Evolutionary conservation across 345 rosid species (phyloP).

Genomic region (Brassica napus): DNA sequence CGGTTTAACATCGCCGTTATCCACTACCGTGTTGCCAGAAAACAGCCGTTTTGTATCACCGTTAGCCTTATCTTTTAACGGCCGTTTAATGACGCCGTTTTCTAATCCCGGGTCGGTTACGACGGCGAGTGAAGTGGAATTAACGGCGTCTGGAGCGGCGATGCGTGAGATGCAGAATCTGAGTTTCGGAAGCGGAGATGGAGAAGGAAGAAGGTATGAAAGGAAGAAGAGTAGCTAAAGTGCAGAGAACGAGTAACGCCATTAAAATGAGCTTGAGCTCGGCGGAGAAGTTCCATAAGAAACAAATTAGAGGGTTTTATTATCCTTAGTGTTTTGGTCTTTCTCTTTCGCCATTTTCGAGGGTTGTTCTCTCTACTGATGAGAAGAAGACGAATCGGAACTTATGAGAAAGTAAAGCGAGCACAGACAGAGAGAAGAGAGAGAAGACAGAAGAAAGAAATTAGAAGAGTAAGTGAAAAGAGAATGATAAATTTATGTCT

Average conservation of each 20-base stretch:
- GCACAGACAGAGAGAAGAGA: conserved; percentile 13
- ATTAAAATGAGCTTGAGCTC: conserved; percentile 66
- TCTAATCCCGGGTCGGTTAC: conserved; percentile 20
- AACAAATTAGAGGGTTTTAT: conserved; percentile 53
- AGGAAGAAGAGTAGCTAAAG: conserved; percentile 65
- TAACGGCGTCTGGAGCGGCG: conserved; percentile 38
- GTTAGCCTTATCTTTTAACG: conserved; percentile 38
- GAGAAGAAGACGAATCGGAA: conserved; percentile 14
- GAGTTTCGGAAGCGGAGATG: conserved; percentile 71
- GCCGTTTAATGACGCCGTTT: conserved; percentile 43
- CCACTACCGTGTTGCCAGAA: conserved; percentile 35
- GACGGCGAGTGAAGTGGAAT: conserved; percentile 36
- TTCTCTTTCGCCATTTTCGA: conserved; percentile 53
- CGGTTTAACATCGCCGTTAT: conserved; percentile 50
- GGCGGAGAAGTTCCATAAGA: conserved; percentile 68
- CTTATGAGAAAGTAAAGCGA: conserved; percentile 23
- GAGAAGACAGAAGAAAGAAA: not conserved
- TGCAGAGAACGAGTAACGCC: conserved; percentile 67
- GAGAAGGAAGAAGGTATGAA: conserved; percentile 72
- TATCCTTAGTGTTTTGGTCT: conserved; percentile 45
- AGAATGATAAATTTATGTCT: not conserved
- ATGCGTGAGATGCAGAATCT: conserved; percentile 73
- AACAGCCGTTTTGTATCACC: conserved; percentile 54
- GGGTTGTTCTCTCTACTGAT: conserved; percentile 3
- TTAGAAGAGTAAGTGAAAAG: conserved; percentile 1